Evolutionary conservation across 257 asterid species (phyloP).

Genomic region (Plantago major): DNA sequence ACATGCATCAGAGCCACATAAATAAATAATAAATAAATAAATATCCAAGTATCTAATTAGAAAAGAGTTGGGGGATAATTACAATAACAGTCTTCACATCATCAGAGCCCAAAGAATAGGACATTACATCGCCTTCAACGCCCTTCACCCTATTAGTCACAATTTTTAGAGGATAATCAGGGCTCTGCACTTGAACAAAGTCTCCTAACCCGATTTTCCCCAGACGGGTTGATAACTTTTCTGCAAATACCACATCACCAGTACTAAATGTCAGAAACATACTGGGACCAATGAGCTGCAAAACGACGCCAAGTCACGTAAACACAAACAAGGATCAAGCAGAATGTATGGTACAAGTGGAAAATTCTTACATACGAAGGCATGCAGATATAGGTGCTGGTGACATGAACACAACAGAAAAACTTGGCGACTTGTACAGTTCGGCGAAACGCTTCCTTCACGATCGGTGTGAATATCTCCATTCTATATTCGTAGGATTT

Average conservation of each 20-base stretch:
- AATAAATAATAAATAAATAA: background rate
- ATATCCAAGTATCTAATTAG: background rate
- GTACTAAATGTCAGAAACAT: conserved; percentile 64
- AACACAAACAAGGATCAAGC: conserved; percentile 1
- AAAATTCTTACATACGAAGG: conserved; percentile 33
- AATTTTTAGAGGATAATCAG: conserved; percentile 50
- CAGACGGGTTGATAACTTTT: conserved; percentile 41
- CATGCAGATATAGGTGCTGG: conserved; percentile 45
- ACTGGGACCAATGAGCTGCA: conserved; percentile 69
- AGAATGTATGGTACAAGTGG: conserved; percentile 14
- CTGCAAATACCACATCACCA: conserved; percentile 52
- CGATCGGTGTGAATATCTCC: conserved; percentile 24
- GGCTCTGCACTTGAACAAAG: conserved; percentile 58
- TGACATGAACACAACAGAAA: conserved; percentile 56
- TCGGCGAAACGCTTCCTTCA: conserved; percentile 50
- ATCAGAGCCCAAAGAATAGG: conserved; percentile 34
- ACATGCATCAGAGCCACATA: background rate
- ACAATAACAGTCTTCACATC: conserved; percentile 44
- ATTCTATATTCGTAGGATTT: conserved; percentile 20
- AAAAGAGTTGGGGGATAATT: conserved; percentile 17
- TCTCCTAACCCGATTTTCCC: conserved; percentile 61
- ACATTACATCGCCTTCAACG: conserved; percentile 60
- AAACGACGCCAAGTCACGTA: conserved; percentile 1
- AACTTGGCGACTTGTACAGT: conserved; percentile 38
- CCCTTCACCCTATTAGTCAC: conserved; percentile 58